Evolutionary conservation across 2,329 filamentous ascomycete species (phyloP).

Genomic region (Verticillium nonalfalfae): DNA sequence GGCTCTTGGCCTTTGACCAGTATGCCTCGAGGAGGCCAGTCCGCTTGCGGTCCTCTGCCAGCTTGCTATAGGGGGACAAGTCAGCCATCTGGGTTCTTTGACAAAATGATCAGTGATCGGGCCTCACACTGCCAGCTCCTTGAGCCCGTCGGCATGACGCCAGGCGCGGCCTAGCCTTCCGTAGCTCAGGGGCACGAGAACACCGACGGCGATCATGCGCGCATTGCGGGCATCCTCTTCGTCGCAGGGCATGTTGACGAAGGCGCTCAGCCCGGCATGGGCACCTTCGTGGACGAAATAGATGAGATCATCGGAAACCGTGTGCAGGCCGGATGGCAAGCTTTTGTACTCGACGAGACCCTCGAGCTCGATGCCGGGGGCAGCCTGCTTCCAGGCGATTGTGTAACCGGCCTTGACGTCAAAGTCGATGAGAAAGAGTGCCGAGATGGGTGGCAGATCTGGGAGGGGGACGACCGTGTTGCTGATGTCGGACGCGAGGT

Average conservation of each 20-base stretch:
- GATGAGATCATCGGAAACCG: conserved; percentile 79
- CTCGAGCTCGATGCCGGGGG: conserved; percentile 67
- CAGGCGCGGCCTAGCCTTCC: conserved; percentile 83
- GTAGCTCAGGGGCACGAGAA: conserved; percentile 78
- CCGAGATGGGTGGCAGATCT: conserved; percentile 59
- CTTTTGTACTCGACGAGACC: conserved; percentile 95
- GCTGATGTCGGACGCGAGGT: conserved; percentile 19
- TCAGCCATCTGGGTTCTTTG: conserved; percentile 13
- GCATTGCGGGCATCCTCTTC: conserved; percentile 77
- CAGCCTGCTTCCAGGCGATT: conserved; percentile 77
- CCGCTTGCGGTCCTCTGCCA: conserved; percentile 60
- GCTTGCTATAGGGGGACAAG: conserved; percentile 29
- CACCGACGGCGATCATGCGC: conserved; percentile 85
- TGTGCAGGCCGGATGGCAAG: conserved; percentile 86
- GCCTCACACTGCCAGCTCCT: conserved; percentile 64
- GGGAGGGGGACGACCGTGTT: conserved; percentile 18
- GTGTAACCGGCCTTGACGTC: conserved; percentile 90
- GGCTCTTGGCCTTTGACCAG: conserved; percentile 60
- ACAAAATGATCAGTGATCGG: conserved; percentile 10
- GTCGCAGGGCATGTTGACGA: conserved; percentile 75
- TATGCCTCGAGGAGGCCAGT: conserved; percentile 66
- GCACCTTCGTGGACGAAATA: conserved; percentile 83
- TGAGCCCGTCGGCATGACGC: conserved; percentile 74
- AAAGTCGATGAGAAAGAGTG: conserved; percentile 84
- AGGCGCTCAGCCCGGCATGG: conserved; percentile 86